Conservation (phyloP, 805 yeast genomes). For the Kuraishia borneana region DNA sequence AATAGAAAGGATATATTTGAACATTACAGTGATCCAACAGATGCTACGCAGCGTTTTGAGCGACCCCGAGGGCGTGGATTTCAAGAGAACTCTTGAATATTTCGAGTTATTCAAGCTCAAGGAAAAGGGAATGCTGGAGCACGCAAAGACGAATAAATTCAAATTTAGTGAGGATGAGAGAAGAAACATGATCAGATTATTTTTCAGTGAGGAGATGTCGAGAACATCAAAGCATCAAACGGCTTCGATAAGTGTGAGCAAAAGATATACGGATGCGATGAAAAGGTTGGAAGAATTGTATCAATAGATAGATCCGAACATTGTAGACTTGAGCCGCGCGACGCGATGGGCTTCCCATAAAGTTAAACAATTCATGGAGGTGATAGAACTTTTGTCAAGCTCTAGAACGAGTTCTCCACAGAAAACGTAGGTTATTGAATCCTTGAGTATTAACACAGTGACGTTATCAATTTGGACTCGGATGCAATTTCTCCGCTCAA, state of each 20-base stretch:
- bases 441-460: too few relatives aligned
- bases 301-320: background rate
- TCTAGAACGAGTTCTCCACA: too few relatives aligned
- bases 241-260: conserved; percentile 1
- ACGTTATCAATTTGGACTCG: too few relatives aligned
- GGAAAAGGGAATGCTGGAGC: conserved; percentile 34
- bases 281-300: conserved; percentile 1
- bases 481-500: too few relatives aligned
- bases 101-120: conserved; percentile 42
- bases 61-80: conserved; percentile 41
- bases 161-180: conserved; percentile 31
- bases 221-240: conserved; percentile 7
- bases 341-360: too few relatives aligned
- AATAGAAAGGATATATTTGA: conserved; percentile 43
- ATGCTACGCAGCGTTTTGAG: conserved; percentile 47
- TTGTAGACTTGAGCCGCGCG: too few relatives aligned
- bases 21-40: conserved; percentile 58
- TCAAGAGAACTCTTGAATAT: conserved; percentile 39
- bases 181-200: conserved; percentile 39
- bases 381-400: too few relatives aligned
- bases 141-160: conserved; percentile 20
- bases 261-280: conserved; percentile 1
- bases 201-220: conserved; percentile 27
- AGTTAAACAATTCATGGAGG: too few relatives aligned
- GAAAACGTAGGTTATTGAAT: background rate